Evolutionary conservation across 2,329 filamentous ascomycete genomes (phyloP).

Genomic region (Cytospora leucostoma): DNA sequence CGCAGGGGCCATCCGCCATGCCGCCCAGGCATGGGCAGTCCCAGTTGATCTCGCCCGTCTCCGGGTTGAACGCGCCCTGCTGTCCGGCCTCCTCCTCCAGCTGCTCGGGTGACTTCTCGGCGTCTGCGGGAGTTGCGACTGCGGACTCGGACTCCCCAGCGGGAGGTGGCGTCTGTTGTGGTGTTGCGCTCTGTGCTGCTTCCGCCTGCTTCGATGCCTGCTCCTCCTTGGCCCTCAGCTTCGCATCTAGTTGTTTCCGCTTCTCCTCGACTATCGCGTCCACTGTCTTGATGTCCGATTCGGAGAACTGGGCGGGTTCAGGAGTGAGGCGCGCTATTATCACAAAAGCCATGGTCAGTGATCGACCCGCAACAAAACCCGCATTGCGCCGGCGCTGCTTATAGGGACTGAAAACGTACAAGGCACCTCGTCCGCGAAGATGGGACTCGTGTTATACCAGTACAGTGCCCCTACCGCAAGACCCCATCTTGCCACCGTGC

Average conservation of each 20-base stretch:
- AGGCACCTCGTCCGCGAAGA: slow-evolving; percentile 81
- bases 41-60: slow-evolving; percentile 99
- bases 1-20: slow-evolving; percentile 95
- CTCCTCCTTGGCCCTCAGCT: slow-evolving; percentile 27
- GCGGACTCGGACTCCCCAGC: slow-evolving; percentile 32
- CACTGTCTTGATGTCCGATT: slow-evolving; percentile 63
- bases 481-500: slow-evolving; percentile 70
- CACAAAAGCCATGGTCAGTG: slow-evolving; percentile 10
- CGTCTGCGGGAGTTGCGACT: slow-evolving; percentile 18
- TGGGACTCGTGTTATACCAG: slow-evolving; percentile 87
- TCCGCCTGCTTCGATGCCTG: slow-evolving; percentile 34
- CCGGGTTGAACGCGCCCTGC: slow-evolving; percentile 94
- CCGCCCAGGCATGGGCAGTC: slow-evolving; percentile 96
- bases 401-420: slow-evolving; percentile 54
- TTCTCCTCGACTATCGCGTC: slow-evolving; percentile 68
- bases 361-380: not conserved
- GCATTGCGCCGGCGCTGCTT: slow-evolving; percentile 7
- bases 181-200: slow-evolving; percentile 30
- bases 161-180: slow-evolving; percentile 34
- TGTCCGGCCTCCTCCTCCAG: slow-evolving; percentile 81
- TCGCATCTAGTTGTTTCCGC: slow-evolving; percentile 49
- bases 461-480: slow-evolving; percentile 78
- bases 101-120: slow-evolving; percentile 45
- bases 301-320: slow-evolving; percentile 54
- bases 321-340: slow-evolving; percentile 39